Conservation (phyloP, 2,329 filamentous ascomycete species). For the Tolypocladium nubicola region DNA sequence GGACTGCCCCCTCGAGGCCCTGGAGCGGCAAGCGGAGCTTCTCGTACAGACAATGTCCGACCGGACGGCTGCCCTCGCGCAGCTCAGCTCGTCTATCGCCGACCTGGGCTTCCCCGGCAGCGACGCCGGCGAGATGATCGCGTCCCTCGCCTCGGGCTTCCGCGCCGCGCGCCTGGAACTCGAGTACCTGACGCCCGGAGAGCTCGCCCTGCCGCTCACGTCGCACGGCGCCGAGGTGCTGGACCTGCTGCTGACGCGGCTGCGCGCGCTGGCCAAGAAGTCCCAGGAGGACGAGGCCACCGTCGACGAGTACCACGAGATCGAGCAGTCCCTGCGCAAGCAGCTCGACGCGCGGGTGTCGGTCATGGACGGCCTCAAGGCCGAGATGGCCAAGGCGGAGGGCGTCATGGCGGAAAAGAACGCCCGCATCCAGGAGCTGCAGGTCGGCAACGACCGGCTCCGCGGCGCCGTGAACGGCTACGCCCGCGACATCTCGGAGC, state of each 20-base stretch:
- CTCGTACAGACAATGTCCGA: constrained; percentile 37
- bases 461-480: constrained; percentile 42
- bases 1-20: constrained; percentile 9
- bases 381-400: constrained; percentile 26
- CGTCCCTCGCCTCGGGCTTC: constrained; percentile 37
- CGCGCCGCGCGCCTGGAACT: constrained; percentile 48
- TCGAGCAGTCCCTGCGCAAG: constrained; percentile 43
- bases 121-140: constrained; percentile 37
- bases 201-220: constrained; percentile 40
- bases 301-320: constrained; percentile 50
- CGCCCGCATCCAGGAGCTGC: constrained; percentile 32
- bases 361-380: constrained; percentile 36
- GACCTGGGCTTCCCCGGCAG: constrained; percentile 39
- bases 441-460: constrained; percentile 38
- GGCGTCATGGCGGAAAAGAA: constrained; percentile 25
- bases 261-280: constrained; percentile 37
- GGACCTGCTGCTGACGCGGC: constrained; percentile 38
- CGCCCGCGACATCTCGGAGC: constrained; percentile 39
- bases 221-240: constrained; percentile 45
- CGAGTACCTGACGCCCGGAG: constrained; percentile 51
- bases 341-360: constrained; percentile 44
- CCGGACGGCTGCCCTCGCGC: constrained; percentile 33
- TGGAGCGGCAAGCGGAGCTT: constrained; percentile 31
- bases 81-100: constrained; percentile 33
- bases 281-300: constrained; percentile 38